Conservation (phyloP, 345 rosid species). For the Gossypium turneri region DNA sequence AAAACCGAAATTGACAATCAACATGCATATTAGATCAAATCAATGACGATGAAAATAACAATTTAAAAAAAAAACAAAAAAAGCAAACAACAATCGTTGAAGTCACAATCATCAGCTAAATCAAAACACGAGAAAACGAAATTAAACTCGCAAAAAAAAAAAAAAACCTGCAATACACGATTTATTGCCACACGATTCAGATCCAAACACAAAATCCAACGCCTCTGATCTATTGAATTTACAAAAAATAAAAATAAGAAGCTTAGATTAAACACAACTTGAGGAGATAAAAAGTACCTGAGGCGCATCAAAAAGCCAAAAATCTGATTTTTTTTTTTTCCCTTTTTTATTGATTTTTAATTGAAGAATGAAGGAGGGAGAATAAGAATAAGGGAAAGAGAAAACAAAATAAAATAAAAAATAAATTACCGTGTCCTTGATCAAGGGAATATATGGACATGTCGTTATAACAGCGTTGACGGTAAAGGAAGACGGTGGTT, state of each 20-base stretch:
- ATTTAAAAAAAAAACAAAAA: not conserved
- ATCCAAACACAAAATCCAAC: conserved; percentile 7
- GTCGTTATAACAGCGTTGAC: not conserved
- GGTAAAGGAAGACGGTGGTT: not conserved
- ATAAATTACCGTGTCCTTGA: not conserved
- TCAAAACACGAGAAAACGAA: not conserved
- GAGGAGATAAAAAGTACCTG: conserved; percentile 20
- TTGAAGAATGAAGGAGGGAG: not conserved
- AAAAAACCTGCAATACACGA: not conserved
- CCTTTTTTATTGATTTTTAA: not conserved
- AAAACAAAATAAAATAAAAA: not conserved
- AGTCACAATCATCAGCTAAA: conserved; percentile 1
- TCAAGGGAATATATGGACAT: not conserved
- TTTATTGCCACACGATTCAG: not conserved
- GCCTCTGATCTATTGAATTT: not conserved
- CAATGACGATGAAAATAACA: not conserved
- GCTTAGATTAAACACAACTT: not conserved
- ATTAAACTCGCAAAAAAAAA: not conserved
- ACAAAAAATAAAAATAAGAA: not conserved
- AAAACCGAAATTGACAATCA: not conserved
- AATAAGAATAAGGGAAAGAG: not conserved
- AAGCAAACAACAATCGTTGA: not conserved
- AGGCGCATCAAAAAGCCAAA: not conserved
- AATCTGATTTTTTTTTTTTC: not conserved
- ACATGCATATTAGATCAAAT: not conserved